phyloP scores from a whole-genome alignment of 495 filamentous ascomycete species.

The Talaromyces wortmannii region DNA sequence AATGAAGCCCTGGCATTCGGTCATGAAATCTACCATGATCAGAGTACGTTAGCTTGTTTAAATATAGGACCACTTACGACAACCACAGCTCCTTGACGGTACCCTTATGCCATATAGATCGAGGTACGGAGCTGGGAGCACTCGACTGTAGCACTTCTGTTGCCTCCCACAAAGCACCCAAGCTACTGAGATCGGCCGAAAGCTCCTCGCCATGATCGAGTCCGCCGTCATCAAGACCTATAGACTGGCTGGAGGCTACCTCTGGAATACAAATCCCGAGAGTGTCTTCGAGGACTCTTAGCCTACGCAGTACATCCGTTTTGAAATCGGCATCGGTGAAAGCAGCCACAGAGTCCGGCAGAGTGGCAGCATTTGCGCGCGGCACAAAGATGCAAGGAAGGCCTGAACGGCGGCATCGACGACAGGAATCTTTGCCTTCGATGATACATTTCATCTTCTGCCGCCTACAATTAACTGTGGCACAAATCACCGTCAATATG shows the following conservation, averaged over 20 bases:
- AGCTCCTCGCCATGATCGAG: background rate
- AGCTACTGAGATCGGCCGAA: background rate
- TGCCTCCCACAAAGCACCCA: constrained; percentile 4
- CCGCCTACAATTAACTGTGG: constrained; percentile 19
- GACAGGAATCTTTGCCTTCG: constrained; percentile 12
- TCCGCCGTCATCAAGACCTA: background rate
- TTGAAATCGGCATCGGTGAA: background rate
- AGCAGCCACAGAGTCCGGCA: background rate
- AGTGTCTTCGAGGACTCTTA: constrained; percentile 1
- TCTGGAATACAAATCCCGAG: background rate
- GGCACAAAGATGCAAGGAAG: constrained; percentile 21
- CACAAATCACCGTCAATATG: background rate
- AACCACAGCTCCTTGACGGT: constrained; percentile 3
- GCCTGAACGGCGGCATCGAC: constrained; percentile 14
- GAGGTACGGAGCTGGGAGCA: constrained; percentile 1
- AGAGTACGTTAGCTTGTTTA: background rate
- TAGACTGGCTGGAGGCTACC: background rate
- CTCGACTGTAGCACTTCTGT: background rate
- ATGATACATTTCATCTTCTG: constrained; percentile 25
- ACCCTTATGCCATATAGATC: background rate
- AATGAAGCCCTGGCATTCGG: constrained; percentile 4
- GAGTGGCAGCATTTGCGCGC: constrained; percentile 15
- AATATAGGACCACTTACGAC: background rate
- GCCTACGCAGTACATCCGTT: constrained; percentile 2
- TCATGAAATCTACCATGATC: constrained; percentile 2